Conservation (phyloP, 176 grass and related monocot genomes). For the Aegilops bicornis region DNA sequence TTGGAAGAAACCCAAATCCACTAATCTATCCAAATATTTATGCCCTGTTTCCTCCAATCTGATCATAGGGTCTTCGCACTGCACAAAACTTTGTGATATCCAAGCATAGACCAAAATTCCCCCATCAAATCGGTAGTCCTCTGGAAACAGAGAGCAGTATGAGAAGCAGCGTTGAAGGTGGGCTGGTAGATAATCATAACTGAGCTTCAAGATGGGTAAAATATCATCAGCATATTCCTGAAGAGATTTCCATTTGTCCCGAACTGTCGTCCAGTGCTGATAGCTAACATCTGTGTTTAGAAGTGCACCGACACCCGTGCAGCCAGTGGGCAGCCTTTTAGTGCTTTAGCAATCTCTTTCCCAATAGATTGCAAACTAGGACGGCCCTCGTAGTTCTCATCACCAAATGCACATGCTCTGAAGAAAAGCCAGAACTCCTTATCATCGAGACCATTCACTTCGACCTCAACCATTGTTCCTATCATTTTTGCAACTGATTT, state of each 20-base stretch:
- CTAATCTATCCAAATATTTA: slow-evolving; percentile 18
- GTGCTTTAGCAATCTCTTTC: background rate
- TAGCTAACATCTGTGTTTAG: background rate
- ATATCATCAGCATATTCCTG: slow-evolving; percentile 1
- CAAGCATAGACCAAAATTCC: slow-evolving; percentile 20
- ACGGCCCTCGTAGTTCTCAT: background rate
- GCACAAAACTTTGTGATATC: slow-evolving; percentile 51
- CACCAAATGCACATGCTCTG: slow-evolving; percentile 42
- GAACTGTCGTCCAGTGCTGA: slow-evolving; percentile 9
- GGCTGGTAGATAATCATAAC: slow-evolving; percentile 29
- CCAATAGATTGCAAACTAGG: slow-evolving; percentile 16
- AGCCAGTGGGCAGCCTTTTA: slow-evolving; percentile 25
- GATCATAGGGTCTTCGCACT: background rate
- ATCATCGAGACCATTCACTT: slow-evolving; percentile 18
- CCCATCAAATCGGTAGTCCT: background rate
- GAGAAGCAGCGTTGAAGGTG: slow-evolving; percentile 25
- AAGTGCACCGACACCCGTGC: slow-evolving; percentile 24
- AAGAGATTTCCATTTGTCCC: slow-evolving; percentile 24
- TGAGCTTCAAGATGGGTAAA: slow-evolving; percentile 21
- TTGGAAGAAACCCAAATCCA: slow-evolving; percentile 26
- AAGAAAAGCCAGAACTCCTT: slow-evolving; percentile 41
- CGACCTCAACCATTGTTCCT: background rate
- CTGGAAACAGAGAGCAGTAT: slow-evolving; percentile 31
- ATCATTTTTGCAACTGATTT: slow-evolving; percentile 30
- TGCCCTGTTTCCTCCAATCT: slow-evolving; percentile 39